Percentiles rank a stretch among this genome's conserved stretches.
Evolutionary conservation across 345 rosid species (phyloP).

Genomic region (Eucalyptus polybractea): DNA sequence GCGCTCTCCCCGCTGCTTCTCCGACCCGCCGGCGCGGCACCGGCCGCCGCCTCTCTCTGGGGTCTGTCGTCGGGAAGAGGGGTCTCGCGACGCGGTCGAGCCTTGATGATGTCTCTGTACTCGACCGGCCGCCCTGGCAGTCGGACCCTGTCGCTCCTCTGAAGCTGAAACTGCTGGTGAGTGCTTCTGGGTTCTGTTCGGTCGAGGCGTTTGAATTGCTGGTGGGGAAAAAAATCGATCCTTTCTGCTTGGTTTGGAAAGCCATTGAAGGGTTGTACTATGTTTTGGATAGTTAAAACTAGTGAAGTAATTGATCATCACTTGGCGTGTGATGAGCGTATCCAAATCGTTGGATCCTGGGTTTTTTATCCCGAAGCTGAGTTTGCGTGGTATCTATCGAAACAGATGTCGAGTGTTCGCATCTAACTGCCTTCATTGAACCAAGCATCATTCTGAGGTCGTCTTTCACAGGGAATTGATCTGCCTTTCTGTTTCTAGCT

Average conservation of each 20-base stretch:
- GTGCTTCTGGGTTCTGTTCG: background rate
- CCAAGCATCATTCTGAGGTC: background rate
- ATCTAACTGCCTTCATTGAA: background rate
- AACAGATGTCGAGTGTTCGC: background rate
- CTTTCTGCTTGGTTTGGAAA: background rate
- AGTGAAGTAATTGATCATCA: background rate
- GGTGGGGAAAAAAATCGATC: background rate
- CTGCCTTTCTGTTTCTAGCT: background rate
- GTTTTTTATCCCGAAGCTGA: background rate
- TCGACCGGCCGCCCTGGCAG: background rate
- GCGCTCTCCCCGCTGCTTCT: background rate
- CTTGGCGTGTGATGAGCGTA: background rate
- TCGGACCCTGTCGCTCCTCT: background rate
- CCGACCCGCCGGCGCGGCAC: background rate
- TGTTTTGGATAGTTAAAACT: background rate
- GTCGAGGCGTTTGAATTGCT: background rate
- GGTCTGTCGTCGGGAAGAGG: background rate
- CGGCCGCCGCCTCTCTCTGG: background rate
- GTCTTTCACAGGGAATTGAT: background rate
- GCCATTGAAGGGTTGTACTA: background rate
- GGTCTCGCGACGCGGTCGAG: background rate
- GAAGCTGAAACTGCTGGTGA: background rate
- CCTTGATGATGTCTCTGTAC: slow-evolving; percentile 2
- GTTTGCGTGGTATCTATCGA: background rate
- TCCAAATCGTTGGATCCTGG: background rate